A percentile compares a stretch with the other conserved stretches of the same genome.
Conservation (phyloP, 257 asterid species). For the Thymus quinquecostatus region DNA sequence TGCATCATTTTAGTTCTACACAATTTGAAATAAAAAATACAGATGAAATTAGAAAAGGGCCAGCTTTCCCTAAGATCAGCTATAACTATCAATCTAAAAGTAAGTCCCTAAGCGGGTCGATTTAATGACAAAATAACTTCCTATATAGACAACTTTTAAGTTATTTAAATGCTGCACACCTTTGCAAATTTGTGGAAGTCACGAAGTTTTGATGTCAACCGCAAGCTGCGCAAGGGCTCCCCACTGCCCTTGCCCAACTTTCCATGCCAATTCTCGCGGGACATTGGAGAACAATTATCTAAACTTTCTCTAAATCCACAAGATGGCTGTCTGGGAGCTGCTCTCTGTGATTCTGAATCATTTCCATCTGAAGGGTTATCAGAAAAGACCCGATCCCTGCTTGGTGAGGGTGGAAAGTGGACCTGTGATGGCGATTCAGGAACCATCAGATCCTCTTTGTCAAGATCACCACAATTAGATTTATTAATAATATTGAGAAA, state of each 20-base stretch:
- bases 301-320: conserved; percentile 67
- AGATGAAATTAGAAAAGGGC: background rate
- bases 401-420: conserved; percentile 58
- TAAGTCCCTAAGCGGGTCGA: background rate
- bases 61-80: conserved; percentile 8
- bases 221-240: conserved; percentile 78
- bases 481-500: conserved; percentile 64
- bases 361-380: conserved; percentile 58
- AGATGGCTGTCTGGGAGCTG: conserved; percentile 54
- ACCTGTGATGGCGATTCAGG: conserved; percentile 62
- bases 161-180: conserved; percentile 48
- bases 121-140: conserved; percentile 9
- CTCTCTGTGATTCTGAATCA: conserved; percentile 58
- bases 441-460: conserved; percentile 66
- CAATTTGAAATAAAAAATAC: background rate
- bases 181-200: conserved; percentile 91
- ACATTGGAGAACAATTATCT: conserved; percentile 69
- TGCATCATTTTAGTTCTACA: conserved; percentile 6
- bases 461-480: conserved; percentile 71
- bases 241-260: conserved; percentile 60
- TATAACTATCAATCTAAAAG: background rate
- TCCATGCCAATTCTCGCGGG: conserved; percentile 80
- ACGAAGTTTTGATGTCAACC: conserved; percentile 89
- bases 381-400: conserved; percentile 47
- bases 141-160: background rate